Evolutionary conservation across 257 asterid genomes (phyloP).

Genomic region (Solanum ossicruentum): DNA sequence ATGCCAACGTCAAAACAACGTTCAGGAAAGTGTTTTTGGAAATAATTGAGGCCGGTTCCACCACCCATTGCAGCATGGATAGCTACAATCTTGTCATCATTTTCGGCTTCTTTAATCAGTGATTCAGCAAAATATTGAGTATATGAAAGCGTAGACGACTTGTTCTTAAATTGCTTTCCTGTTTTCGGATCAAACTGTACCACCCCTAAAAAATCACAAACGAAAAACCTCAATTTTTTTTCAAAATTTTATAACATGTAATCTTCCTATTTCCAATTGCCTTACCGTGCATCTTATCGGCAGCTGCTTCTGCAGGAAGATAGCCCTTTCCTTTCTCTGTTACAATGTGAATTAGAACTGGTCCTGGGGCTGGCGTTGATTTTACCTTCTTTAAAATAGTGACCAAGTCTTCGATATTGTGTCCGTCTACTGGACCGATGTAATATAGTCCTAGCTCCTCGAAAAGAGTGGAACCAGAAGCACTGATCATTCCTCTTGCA

Average conservation of each 20-base stretch:
- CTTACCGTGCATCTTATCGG: constrained; percentile 74
- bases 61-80: constrained; percentile 93
- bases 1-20: constrained; percentile 79
- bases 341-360: constrained; percentile 61
- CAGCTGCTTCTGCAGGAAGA: constrained; percentile 66
- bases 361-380: constrained; percentile 65
- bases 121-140: constrained; percentile 75
- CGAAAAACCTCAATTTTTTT: not conserved
- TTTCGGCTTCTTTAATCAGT: constrained; percentile 63
- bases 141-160: constrained; percentile 46
- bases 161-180: constrained; percentile 52
- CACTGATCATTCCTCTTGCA: constrained; percentile 78
- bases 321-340: constrained; percentile 79
- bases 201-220: constrained; percentile 36
- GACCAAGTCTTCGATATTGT: constrained; percentile 43
- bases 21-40: constrained; percentile 49
- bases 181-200: constrained; percentile 64
- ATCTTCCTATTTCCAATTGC: not conserved
- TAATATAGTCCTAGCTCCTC: constrained; percentile 79
- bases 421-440: constrained; percentile 81
- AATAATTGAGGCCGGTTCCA: constrained; percentile 66
- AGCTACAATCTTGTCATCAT: constrained; percentile 44
- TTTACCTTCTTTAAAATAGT: constrained; percentile 50
- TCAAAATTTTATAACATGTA: not conserved
- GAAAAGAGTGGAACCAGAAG: constrained; percentile 55